Conservation (phyloP, 1,284 basidiomycete genomes). For the Pseudozyma pruni region DNA sequence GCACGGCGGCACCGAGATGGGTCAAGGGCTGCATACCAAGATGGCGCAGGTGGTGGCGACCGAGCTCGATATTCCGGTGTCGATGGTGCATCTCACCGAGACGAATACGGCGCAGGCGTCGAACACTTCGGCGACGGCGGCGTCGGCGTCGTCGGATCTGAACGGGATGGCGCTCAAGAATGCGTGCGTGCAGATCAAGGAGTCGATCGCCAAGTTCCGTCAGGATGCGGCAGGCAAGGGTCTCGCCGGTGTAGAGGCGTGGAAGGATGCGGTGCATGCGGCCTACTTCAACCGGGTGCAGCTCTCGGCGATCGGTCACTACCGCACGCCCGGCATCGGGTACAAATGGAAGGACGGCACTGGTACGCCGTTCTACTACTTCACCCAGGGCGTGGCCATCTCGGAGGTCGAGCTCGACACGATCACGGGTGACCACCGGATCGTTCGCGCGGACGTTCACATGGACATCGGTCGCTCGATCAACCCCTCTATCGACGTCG, state of each 20-base stretch:
- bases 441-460: conserved; percentile 60
- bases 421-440: conserved; percentile 66
- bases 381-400: conserved; percentile 62
- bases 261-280: conserved; percentile 59
- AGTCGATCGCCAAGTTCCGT: conserved; percentile 55
- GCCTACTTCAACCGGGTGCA: conserved; percentile 67
- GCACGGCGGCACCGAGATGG: conserved; percentile 68
- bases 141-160: conserved; percentile 54
- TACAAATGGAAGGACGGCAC: conserved; percentile 64
- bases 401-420: conserved; percentile 68
- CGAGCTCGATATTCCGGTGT: conserved; percentile 64
- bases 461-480: conserved; percentile 68
- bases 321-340: conserved; percentile 66
- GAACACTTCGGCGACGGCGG: conserved; percentile 67
- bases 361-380: conserved; percentile 65
- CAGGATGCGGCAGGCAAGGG: conserved; percentile 32
- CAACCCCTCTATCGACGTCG: conserved; percentile 69
- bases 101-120: conserved; percentile 66
- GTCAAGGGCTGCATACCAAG: conserved; percentile 66
- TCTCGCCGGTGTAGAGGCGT: conserved; percentile 40
- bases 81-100: conserved; percentile 57
- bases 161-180: conserved; percentile 65
- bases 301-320: conserved; percentile 67
- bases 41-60: conserved; percentile 67
- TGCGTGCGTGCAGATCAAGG: conserved; percentile 68